A percentile compares a stretch with the other conserved stretches of the same genome.
phyloP scores from a whole-genome alignment of 2,329 filamentous ascomycete species.

The Fusarium dimerum region DNA sequence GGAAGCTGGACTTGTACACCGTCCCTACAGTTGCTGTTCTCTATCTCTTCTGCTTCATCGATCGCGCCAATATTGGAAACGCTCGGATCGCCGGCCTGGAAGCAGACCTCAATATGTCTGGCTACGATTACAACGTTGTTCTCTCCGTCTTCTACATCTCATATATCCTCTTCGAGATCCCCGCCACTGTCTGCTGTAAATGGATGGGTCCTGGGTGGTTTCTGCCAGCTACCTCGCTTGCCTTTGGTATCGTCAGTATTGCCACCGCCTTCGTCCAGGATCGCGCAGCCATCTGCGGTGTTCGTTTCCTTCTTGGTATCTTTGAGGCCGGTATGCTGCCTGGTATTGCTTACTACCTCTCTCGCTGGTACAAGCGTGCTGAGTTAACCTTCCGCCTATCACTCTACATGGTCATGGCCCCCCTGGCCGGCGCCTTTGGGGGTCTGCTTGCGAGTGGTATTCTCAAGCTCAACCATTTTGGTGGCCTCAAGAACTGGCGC shows the following conservation, averaged over 20 bases:
- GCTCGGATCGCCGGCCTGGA: conserved; percentile 60
- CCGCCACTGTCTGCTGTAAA: conserved; percentile 63
- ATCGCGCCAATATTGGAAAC: conserved; percentile 71
- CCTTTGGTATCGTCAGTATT: conserved; percentile 60
- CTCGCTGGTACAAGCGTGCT: conserved; percentile 62
- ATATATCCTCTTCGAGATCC: conserved; percentile 68
- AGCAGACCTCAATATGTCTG: conserved; percentile 53
- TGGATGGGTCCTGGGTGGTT: conserved; percentile 66
- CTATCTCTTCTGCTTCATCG: conserved; percentile 75
- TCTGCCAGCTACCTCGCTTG: conserved; percentile 56
- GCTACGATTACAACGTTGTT: conserved; percentile 64
- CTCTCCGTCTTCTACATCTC: conserved; percentile 65
- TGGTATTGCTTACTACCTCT: conserved; percentile 66
- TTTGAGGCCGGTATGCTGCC: conserved; percentile 69
- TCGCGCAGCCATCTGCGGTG: conserved; percentile 49
- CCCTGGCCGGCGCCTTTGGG: conserved; percentile 67
- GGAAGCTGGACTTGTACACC: conserved; percentile 66
- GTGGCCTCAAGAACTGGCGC: conserved; percentile 58
- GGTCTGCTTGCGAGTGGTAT: conserved; percentile 65
- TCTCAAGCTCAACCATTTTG: conserved; percentile 58
- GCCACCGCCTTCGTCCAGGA: conserved; percentile 61
- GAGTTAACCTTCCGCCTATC: conserved; percentile 65
- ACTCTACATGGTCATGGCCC: conserved; percentile 66
- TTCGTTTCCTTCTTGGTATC: conserved; percentile 61
- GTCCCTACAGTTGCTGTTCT: conserved; percentile 66